Percentiles rank a stretch among this genome's conserved stretches.
These are phyloP conservation scores for Kazachstania sp. DNA, from an alignment of 1,139 yeast genomes.

Conservation along the genomic window DNA sequence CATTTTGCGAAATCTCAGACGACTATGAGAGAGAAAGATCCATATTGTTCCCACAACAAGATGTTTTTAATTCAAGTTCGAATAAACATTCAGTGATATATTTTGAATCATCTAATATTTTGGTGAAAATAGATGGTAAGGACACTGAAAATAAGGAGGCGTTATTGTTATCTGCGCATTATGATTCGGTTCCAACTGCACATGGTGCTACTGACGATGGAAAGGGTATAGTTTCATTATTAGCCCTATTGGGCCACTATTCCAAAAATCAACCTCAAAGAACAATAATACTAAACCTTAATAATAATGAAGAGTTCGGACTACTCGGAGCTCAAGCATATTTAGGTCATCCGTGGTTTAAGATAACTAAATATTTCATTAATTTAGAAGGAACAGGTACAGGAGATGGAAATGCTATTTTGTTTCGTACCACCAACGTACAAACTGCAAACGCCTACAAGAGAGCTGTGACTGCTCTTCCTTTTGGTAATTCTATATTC, in stretches of 20 bases:
- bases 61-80: conserved; percentile 37
- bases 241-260: conserved; percentile 56
- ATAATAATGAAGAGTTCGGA: conserved; percentile 88
- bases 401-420: conserved; percentile 68
- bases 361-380: conserved; percentile 54
- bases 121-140: conserved; percentile 64
- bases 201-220: conserved; percentile 92
- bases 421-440: conserved; percentile 76
- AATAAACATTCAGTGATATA: conserved; percentile 45
- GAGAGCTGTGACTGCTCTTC: conserved; percentile 38
- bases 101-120: conserved; percentile 70
- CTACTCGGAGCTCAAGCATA: conserved; percentile 75
- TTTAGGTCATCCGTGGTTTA: conserved; percentile 66
- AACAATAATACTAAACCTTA: conserved; percentile 73
- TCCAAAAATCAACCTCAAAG: conserved; percentile 46
- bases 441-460: conserved; percentile 55
- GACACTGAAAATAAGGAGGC: conserved; percentile 46
- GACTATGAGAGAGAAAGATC: conserved; percentile 44
- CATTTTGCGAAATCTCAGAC: conserved; percentile 35
- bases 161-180: conserved; percentile 73
- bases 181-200: conserved; percentile 81
- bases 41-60: conserved; percentile 41
- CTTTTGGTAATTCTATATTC: conserved; percentile 70
- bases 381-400: conserved; percentile 96
- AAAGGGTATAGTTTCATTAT: conserved; percentile 76